Evolutionary conservation across 2,329 filamentous ascomycete genomes (phyloP).

Genomic region (Cladophialophora immunda): DNA sequence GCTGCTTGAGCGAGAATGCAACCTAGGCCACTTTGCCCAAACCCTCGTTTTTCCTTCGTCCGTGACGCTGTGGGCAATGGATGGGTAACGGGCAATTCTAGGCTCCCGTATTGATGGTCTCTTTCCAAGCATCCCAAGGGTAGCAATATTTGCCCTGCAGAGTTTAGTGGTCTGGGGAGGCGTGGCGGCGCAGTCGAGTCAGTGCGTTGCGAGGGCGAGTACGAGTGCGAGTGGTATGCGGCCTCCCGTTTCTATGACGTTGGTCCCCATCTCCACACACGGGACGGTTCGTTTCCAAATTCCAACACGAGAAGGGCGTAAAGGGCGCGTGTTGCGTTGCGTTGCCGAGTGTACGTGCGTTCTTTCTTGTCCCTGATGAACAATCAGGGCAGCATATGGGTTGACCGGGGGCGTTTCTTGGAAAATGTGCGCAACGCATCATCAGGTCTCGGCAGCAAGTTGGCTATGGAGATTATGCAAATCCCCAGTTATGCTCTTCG

Average conservation of each 20-base stretch:
- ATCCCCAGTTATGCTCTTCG: not conserved
- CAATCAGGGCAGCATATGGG: not conserved
- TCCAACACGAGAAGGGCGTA: not conserved
- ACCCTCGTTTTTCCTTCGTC: not conserved
- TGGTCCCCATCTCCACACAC: slow-evolving; percentile 1
- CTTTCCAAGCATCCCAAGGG: not conserved
- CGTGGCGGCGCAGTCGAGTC: not conserved
- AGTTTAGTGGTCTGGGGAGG: not conserved
- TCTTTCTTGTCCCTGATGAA: not conserved
- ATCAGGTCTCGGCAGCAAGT: not conserved
- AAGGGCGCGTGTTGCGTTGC: not conserved
- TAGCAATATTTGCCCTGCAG: not conserved
- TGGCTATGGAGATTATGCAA: not conserved
- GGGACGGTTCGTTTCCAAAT: not conserved
- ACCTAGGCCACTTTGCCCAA: not conserved
- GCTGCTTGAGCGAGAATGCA: slow-evolving; percentile 25
- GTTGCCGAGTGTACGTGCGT: not conserved
- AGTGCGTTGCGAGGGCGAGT: not conserved
- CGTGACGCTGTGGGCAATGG: not conserved
- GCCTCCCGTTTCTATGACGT: not conserved
- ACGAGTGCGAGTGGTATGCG: not conserved
- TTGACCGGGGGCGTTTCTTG: not conserved
- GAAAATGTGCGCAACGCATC: slow-evolving; percentile 1
- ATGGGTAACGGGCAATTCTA: slow-evolving; percentile 3
- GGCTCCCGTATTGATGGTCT: not conserved